Conservation (phyloP, 257 asterid species). For the Solanum pennellii region DNA sequence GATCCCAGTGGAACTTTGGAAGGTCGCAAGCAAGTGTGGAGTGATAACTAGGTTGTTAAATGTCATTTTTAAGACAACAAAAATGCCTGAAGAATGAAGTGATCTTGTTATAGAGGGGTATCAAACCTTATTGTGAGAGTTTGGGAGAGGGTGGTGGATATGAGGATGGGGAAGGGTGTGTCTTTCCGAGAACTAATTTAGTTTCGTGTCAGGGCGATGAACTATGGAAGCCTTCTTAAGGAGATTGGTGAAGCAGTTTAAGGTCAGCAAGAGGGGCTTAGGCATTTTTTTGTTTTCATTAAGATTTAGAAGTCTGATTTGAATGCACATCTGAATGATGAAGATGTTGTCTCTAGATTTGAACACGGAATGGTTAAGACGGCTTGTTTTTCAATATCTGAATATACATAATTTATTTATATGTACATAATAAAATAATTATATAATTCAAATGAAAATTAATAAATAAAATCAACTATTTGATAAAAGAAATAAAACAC, state of each 20-base stretch:
- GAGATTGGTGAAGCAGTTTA: neutral
- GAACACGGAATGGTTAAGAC: neutral
- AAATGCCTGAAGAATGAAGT: neutral
- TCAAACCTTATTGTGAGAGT: neutral
- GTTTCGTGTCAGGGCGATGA: neutral
- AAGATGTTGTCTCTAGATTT: neutral
- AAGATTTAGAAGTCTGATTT: neutral
- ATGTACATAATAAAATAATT: neutral
- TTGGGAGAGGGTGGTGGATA: neutral
- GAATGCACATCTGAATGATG: neutral
- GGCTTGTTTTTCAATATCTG: neutral
- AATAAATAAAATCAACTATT: neutral
- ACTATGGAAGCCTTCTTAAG: neutral
- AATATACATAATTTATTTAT: neutral
- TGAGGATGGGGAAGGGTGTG: neutral
- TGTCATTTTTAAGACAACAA: neutral
- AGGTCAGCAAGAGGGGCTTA: neutral
- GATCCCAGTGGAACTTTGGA: neutral
- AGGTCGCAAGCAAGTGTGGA: neutral
- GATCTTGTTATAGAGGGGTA: neutral
- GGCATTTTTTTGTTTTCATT: neutral
- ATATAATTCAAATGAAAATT: neutral
- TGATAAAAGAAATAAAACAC: neutral
- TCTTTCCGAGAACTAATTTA: neutral
- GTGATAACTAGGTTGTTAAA: neutral